A percentile compares a stretch with the other conserved stretches of the same genome.
Evolutionary conservation across 306 rosid species (phyloP).

Genomic region (Dalbergia cultrata): DNA sequence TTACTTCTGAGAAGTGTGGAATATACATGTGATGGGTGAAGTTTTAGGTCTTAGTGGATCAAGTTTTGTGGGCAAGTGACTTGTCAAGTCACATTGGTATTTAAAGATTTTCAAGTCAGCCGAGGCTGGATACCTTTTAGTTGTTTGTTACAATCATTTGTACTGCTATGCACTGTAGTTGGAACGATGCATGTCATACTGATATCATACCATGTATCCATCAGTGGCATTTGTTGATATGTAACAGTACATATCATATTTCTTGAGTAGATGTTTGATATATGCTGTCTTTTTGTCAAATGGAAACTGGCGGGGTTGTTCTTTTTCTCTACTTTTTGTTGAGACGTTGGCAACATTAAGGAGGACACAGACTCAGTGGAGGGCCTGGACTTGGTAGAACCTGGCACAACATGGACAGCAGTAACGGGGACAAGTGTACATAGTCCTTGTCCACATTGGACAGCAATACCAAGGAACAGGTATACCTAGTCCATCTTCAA

Average conservation of each 20-base stretch:
- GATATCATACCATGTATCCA: constrained; percentile 44
- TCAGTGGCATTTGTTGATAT: constrained; percentile 40
- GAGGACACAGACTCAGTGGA: not conserved
- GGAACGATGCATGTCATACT: constrained; percentile 45
- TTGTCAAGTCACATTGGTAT: constrained; percentile 50
- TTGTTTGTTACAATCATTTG: constrained; percentile 45
- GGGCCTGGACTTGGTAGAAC: too few relatives aligned
- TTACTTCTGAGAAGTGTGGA: constrained; percentile 70
- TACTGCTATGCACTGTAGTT: constrained; percentile 20
- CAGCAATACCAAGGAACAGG: not conserved
- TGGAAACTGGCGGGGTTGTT: not conserved
- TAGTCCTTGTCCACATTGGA: not conserved
- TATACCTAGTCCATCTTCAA: not conserved
- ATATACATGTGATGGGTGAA: constrained; percentile 47
- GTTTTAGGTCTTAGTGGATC: constrained; percentile 54
- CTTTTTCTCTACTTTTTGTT: not conserved
- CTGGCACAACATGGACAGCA: not conserved
- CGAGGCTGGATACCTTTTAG: constrained; percentile 54
- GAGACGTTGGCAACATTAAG: not conserved
- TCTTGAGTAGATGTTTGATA: not conserved
- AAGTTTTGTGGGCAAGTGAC: constrained; percentile 55
- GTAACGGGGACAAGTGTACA: too few relatives aligned
- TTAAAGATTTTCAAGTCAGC: constrained; percentile 51
- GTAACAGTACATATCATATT: not conserved
- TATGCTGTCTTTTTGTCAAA: not conserved